Evolutionary conservation across 768 basidiomycete species (phyloP).

Genomic region (Phanerochaete carnosa): DNA sequence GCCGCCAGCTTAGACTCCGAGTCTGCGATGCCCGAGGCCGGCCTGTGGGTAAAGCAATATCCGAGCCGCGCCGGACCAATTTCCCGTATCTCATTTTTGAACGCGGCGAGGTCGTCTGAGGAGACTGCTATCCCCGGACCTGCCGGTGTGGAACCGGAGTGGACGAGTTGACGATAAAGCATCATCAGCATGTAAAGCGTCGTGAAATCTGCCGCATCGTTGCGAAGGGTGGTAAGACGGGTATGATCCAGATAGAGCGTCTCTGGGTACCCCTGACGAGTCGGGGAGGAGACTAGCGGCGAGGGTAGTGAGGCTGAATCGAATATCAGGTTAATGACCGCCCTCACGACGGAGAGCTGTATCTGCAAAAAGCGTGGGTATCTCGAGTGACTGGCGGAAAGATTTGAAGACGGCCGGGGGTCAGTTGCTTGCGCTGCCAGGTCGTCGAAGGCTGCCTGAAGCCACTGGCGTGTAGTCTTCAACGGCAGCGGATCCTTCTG

Average conservation of each 20-base stretch:
- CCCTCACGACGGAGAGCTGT: conserved; percentile 21
- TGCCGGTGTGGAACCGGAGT: conserved; percentile 33
- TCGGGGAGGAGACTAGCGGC: conserved; percentile 28
- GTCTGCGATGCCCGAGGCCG: conserved; percentile 3
- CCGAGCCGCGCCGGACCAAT: conserved; percentile 61
- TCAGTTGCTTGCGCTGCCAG: conserved; percentile 18
- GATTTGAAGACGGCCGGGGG: neutral
- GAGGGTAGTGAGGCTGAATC: conserved; percentile 28
- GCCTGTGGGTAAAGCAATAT: conserved; percentile 43
- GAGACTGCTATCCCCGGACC: conserved; percentile 30
- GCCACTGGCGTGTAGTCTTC: conserved; percentile 62
- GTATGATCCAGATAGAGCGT: conserved; percentile 77
- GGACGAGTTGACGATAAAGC: conserved; percentile 73
- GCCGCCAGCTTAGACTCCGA: conserved; percentile 41
- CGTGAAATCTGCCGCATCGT: conserved; percentile 72
- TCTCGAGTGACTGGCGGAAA: conserved; percentile 10
- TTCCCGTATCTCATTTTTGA: conserved; percentile 77
- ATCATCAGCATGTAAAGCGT: conserved; percentile 79
- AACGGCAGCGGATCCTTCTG: conserved; percentile 35
- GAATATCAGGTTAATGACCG: conserved; percentile 23
- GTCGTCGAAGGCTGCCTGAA: conserved; percentile 48
- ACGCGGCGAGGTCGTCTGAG: conserved; percentile 49
- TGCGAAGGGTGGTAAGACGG: conserved; percentile 60
- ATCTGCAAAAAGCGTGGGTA: conserved; percentile 30
- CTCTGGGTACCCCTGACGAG: conserved; percentile 54